Percentiles rank a stretch among this genome's conserved stretches.
These are phyloP conservation scores for Hippophae tibetana DNA, from an alignment of 306 rosid genomes.

Conservation along the genomic window DNA sequence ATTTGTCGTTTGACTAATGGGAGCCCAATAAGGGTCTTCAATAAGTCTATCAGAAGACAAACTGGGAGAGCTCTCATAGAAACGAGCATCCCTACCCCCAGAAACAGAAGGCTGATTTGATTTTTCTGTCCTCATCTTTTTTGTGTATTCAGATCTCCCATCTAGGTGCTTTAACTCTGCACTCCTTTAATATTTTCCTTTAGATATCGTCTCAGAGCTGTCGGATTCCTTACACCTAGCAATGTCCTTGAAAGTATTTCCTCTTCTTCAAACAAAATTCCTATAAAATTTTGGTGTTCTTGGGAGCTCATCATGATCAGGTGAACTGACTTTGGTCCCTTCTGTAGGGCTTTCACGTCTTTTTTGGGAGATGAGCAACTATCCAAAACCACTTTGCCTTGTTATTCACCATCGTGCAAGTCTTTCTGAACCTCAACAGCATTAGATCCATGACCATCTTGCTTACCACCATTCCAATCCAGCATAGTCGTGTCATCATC, in stretches of 20 bases:
- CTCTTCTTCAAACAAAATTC: slow-evolving; percentile 61
- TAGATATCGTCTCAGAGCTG: slow-evolving; percentile 52
- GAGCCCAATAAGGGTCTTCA: slow-evolving; percentile 44
- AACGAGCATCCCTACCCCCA: slow-evolving; percentile 39
- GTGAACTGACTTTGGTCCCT: slow-evolving; percentile 37
- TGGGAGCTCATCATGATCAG: slow-evolving; percentile 42
- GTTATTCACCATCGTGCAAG: slow-evolving; percentile 43
- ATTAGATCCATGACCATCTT: slow-evolving; percentile 54
- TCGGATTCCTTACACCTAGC: slow-evolving; percentile 54
- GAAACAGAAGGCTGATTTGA: slow-evolving; percentile 29
- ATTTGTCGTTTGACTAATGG: slow-evolving; percentile 31
- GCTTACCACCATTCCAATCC: slow-evolving; percentile 50
- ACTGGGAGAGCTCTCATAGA: slow-evolving; percentile 34
- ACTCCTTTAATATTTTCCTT: slow-evolving; percentile 55
- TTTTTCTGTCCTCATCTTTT: slow-evolving; percentile 49
- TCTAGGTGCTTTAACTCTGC: slow-evolving; percentile 42
- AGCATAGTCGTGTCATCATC: slow-evolving; percentile 43
- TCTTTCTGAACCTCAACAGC: slow-evolving; percentile 65
- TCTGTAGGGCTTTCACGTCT: slow-evolving; percentile 30
- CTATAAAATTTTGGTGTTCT: slow-evolving; percentile 50
- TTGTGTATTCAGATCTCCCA: slow-evolving; percentile 43
- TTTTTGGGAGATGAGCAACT: slow-evolving; percentile 20
- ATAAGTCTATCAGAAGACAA: slow-evolving; percentile 43
- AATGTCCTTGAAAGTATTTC: slow-evolving; percentile 41
- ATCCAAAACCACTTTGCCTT: slow-evolving; percentile 29